phyloP scores from a whole-genome alignment of 768 basidiomycete species.

The Holtermannia corniformis region DNA sequence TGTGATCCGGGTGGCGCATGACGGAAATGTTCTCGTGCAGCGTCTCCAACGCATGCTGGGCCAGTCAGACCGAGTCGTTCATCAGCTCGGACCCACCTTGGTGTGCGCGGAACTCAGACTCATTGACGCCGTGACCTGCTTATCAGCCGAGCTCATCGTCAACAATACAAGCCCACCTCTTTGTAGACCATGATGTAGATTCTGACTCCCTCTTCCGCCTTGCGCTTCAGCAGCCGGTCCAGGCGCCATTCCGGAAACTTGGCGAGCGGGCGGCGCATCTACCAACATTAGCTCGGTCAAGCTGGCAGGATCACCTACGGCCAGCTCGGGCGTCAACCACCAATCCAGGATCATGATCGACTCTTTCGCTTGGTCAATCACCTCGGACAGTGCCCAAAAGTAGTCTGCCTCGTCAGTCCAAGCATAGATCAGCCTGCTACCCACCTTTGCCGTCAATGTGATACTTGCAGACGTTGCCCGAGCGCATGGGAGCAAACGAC shows the following conservation, averaged over 20 bases:
- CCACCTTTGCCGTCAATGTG: slow-evolving; percentile 74
- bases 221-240: slow-evolving; percentile 71
- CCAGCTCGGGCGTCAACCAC: slow-evolving; percentile 87
- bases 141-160: not conserved
- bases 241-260: slow-evolving; percentile 78
- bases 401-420: slow-evolving; percentile 52
- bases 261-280: slow-evolving; percentile 84
- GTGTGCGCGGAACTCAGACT: slow-evolving; percentile 76
- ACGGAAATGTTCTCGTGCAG: slow-evolving; percentile 80
- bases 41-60: slow-evolving; percentile 61
- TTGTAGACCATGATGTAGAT: slow-evolving; percentile 91
- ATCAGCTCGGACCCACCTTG: slow-evolving; percentile 48
- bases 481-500: slow-evolving; percentile 68
- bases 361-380: slow-evolving; percentile 58
- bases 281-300: not conserved
- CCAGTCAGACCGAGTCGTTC: not conserved
- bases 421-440: not conserved
- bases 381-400: slow-evolving; percentile 86
- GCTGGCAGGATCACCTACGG: slow-evolving; percentile 12
- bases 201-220: slow-evolving; percentile 86
- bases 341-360: slow-evolving; percentile 75
- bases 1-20: slow-evolving; percentile 47
- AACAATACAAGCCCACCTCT: slow-evolving; percentile 51
- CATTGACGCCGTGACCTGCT: slow-evolving; percentile 81
- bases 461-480: slow-evolving; percentile 72